Base-by-base conservation (phyloP, 2,329 filamentous ascomycete species). In the Claviceps arundinis region DNA sequence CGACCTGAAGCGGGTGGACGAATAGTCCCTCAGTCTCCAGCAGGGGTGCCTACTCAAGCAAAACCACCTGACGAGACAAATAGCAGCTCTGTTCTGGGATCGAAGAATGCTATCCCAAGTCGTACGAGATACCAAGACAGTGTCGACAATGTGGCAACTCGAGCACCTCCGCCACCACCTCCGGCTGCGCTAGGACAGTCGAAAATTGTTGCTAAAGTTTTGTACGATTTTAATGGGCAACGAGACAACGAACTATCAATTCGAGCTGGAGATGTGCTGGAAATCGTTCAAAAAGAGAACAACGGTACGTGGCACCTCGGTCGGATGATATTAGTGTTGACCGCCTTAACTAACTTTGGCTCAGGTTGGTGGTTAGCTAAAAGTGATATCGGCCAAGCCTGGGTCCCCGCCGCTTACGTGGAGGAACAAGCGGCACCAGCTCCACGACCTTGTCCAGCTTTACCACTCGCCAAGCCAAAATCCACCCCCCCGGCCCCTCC, bases 331-430 rank as follows among this genome's bases (percentile, higher is more conserved):
- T 46, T 37, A 11, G 8, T 5, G n/a, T 3, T 11, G 1, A 46
- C 3, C 2, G 4, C 4, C 22, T 16, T 16, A 8, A 11, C 17
- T 24, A 65, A 76, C 58, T 51, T 22, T 43, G 50, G 50, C n/a
- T 14, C 22, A 95, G 91, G 93, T 50, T 98, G 93, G 93, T 97
- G 91, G 91, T 76, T 97, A 47, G 93, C 85, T 56, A 91, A 89
- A 73, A 87, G 84, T 56, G 70, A 58, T 5, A 59, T 60, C 4
- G 80, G 80, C n/a, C 88, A 93, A 68, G 93, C 89, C 50, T 98
- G 93, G 93, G 82, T 93, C 3, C 93, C 93, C 0, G 87, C 90
- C 19, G 89, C 91, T 19, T 98, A 98, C 62, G 84, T 98, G 8
- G 86, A 97, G 69, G 90, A 96, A 69, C 78, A 86, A 64, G 77